phyloP scores from a whole-genome alignment of 2,329 filamentous ascomycete genomes.

The Trichoderma asperellum region DNA sequence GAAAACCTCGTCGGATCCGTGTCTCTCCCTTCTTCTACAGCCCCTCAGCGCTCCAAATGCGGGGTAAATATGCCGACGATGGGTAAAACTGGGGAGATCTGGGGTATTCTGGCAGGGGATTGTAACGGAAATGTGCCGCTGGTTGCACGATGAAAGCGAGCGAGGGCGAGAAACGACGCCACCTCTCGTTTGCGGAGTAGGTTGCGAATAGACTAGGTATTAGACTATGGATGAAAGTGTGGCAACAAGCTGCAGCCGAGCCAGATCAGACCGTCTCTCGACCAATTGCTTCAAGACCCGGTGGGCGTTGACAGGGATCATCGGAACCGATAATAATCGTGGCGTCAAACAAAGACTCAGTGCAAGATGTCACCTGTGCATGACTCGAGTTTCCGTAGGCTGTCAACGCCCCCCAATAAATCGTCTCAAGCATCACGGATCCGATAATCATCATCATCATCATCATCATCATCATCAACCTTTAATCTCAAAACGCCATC shows the following conservation, averaged over 20 bases:
- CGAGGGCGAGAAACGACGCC: neutral
- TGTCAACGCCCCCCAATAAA: neutral
- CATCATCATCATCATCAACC: neutral
- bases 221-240: neutral
- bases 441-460: neutral
- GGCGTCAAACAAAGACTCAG: neutral
- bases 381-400: neutral
- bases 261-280: neutral
- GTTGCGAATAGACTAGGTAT: neutral
- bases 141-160: neutral
- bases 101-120: neutral
- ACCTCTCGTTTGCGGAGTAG: neutral
- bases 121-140: neutral
- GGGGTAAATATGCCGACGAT: neutral
- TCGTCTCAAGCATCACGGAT: neutral
- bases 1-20: neutral
- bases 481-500: neutral
- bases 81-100: neutral
- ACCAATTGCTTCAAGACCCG: neutral
- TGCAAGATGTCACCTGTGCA: neutral
- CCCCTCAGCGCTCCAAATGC: neutral
- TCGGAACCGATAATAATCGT: conserved; percentile 7
- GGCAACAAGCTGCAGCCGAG: neutral
- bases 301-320: neutral
- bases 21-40: neutral